Base-by-base conservation (phyloP, 805 yeast species). In the Priceomyces carsonii region DNA sequence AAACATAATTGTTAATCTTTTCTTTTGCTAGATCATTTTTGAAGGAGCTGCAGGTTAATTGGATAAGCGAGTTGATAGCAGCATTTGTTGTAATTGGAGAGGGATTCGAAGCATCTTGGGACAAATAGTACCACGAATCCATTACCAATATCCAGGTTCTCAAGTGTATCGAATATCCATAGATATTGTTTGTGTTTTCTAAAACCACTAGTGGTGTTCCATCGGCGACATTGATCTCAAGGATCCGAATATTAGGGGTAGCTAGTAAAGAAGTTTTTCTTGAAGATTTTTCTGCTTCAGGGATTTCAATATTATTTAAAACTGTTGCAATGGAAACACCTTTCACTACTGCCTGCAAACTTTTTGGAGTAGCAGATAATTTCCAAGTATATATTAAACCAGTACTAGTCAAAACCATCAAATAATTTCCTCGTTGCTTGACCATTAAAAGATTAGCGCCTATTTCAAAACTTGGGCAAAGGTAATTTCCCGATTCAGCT, bases 251-350 rank as follows among this genome's bases (percentile, higher is more conserved):
- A 29, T 39, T 40, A 5, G 55, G 57, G 18, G 47, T 38, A 1
- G 40, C 25, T 13, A 39, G 18, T 8, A n/a, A 15, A 3, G 29
- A 26, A 10, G 20, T 18, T 19, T 23, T 32, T 18, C 28, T 39
- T 3, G 30, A 19, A 5, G 29, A 8, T 26, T 29, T 31, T 4
- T 18, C 31, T 3, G 35, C 18, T 5, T 6, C 18, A 4, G 42
- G 36, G 3, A 57, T 31, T 16, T 44, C 47, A 8, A 51, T 41
- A 17, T 41, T 40, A 49, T 77, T 77, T 36, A 80, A 47, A 3
- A 79, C 59, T 0, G 82, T 71, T 0, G 85, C 77, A 17, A 81
- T 42, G 2, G 84, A 73, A 1, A 77, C 61, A 1, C 70, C 71
- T 20, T 54, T 54, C 22, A 75, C 40, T 0, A 73, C 33, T 2